phyloP scores from a whole-genome alignment of 2,329 filamentous ascomycete species.

The Stemphylium vesicarium region DNA sequence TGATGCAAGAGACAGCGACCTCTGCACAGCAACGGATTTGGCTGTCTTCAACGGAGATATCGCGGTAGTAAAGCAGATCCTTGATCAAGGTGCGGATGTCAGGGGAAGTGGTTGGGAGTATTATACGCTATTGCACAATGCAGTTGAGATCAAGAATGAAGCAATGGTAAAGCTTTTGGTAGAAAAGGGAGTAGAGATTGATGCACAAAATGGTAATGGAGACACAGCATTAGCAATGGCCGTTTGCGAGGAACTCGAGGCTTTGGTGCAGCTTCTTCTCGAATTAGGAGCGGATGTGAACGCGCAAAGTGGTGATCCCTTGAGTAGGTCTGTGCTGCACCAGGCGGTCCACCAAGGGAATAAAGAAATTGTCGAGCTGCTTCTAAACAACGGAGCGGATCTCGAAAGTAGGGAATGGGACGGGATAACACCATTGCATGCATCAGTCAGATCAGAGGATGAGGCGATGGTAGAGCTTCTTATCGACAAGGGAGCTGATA shows the following conservation, averaged over 20 bases:
- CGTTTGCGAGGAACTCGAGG: no score
- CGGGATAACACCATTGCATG: neutral
- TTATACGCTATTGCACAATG: neutral
- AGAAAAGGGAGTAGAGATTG: neutral
- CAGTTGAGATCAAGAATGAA: neutral
- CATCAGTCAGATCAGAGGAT: neutral
- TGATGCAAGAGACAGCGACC: no score
- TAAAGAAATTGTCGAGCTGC: neutral
- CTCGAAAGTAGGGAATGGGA: neutral
- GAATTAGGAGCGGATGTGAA: neutral
- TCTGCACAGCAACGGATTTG: no score
- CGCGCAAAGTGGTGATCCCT: no score
- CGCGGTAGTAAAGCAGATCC: no score
- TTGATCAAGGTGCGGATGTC: no score
- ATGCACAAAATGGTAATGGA: neutral
- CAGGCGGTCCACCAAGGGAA: neutral
- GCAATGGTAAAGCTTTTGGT: neutral
- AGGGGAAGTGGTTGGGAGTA: no score
- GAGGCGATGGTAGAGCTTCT: neutral
- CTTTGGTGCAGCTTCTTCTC: neutral
- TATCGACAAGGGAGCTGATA: neutral
- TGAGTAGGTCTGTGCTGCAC: no score
- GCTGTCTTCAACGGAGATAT: no score
- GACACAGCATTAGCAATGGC: no score
- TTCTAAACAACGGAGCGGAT: neutral